Evolutionary conservation across 768 basidiomycete genomes (phyloP).

Genomic region (Kwoniella sp.): DNA sequence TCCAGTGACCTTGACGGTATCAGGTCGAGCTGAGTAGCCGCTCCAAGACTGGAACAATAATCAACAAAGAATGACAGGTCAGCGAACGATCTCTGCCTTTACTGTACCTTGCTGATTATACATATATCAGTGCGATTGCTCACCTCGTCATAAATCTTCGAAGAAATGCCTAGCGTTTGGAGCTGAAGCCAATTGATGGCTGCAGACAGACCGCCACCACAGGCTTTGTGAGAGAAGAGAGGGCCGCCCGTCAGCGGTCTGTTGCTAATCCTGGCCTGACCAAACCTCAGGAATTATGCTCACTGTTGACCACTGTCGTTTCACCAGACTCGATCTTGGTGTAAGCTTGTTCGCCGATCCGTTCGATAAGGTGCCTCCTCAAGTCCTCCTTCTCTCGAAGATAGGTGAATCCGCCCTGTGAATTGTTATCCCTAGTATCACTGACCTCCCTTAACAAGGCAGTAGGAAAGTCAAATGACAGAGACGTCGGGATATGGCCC

Average conservation of each 20-base stretch:
- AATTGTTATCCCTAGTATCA: too few species aligned
- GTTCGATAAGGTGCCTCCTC: conserved; percentile 62
- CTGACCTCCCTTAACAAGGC: conserved; percentile 64
- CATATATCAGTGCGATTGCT: too few species aligned
- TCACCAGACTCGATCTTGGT: conserved; percentile 17
- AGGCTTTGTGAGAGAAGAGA: conserved; percentile 55
- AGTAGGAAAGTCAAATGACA: conserved; percentile 76
- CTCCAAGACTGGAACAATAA: conserved; percentile 6
- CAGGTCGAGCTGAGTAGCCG: conserved; percentile 12
- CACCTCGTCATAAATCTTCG: conserved; percentile 88
- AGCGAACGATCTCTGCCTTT: background rate
- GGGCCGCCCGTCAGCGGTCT: background rate
- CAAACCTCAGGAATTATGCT: conserved; percentile 56
- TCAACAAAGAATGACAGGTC: background rate
- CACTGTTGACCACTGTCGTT: conserved; percentile 64
- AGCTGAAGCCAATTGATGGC: conserved; percentile 90
- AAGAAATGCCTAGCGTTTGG: conserved; percentile 60
- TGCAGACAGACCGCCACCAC: conserved; percentile 99
- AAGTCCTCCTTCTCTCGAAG: conserved; percentile 61
- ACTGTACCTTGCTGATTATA: background rate
- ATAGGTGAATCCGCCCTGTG: conserved; percentile 62
- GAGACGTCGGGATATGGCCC: conserved; percentile 87
- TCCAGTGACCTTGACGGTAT: conserved; percentile 7
- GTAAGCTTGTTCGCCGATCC: conserved; percentile 60
- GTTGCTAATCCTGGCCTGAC: conserved; percentile 51